These are phyloP conservation scores for Leucocoprinus sp. DNA, from an alignment of 768 basidiomycete genomes.

Conservation along the genomic window DNA sequence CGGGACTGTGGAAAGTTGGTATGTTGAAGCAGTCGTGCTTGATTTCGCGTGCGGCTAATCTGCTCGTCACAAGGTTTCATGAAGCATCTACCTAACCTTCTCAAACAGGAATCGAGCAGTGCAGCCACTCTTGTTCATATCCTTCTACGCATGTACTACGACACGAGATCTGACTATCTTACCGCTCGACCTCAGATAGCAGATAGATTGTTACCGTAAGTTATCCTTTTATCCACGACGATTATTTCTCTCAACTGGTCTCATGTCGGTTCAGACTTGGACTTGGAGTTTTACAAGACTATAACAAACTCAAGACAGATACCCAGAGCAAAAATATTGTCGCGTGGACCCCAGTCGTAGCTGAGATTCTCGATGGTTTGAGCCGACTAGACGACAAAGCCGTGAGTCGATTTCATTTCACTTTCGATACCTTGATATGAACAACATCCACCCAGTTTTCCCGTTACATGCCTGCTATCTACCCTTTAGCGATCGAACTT, in stretches of 20 bases:
- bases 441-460: slow-evolving; percentile 54
- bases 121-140: slow-evolving; percentile 93
- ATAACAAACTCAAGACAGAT: slow-evolving; percentile 80
- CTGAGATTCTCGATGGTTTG: slow-evolving; percentile 87
- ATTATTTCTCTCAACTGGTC: slow-evolving; percentile 9
- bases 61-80: slow-evolving; percentile 69
- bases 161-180: slow-evolving; percentile 82
- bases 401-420: slow-evolving; percentile 40
- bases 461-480: slow-evolving; percentile 82
- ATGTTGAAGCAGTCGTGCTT: slow-evolving; percentile 26
- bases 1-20: slow-evolving; percentile 99
- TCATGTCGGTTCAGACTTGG: slow-evolving; percentile 50
- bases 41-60: background rate
- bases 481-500: slow-evolving; percentile 82
- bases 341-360: slow-evolving; percentile 99
- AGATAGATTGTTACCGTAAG: slow-evolving; percentile 63
- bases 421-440: background rate
- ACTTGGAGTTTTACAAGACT: slow-evolving; percentile 83
- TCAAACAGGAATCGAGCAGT: slow-evolving; percentile 97
- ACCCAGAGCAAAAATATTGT: slow-evolving; percentile 91
- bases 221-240: slow-evolving; percentile 12
- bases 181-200: slow-evolving; percentile 74
- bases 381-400: slow-evolving; percentile 84
- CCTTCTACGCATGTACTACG: slow-evolving; percentile 88
- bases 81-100: slow-evolving; percentile 95